Evolutionary conservation across 306 rosid genomes (phyloP).

Genomic region (Luffa acutangula): DNA sequence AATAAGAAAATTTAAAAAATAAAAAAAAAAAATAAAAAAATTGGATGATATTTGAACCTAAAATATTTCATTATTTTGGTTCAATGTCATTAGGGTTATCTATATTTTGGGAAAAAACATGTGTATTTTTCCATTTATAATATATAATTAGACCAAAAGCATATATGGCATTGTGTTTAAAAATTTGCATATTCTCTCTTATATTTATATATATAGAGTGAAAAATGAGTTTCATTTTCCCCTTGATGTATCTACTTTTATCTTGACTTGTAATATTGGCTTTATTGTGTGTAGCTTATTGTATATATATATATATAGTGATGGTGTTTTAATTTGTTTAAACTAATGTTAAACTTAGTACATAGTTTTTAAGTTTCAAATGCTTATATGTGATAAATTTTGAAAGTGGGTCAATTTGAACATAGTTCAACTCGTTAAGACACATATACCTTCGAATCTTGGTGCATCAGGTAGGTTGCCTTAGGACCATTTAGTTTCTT

Average conservation of each 20-base stretch:
- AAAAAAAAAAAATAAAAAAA: not conserved
- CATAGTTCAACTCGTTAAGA: too few relatives aligned
- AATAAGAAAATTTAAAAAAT: not conserved
- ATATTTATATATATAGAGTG: not conserved
- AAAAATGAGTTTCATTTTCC: not conserved
- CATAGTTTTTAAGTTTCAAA: too few relatives aligned
- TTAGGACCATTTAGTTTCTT: not conserved
- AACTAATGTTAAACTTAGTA: not conserved
- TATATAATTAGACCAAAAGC: not conserved
- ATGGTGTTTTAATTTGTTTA: not conserved
- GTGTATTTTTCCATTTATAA: not conserved
- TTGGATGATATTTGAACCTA: not conserved
- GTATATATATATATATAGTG: too few relatives aligned
- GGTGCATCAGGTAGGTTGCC: too few relatives aligned
- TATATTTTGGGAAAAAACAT: conserved; percentile 2
- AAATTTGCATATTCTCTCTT: not conserved
- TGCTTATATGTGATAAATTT: too few relatives aligned
- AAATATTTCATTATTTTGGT: not conserved
- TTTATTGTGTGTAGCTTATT: not conserved
- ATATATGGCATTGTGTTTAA: not conserved
- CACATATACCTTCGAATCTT: too few relatives aligned
- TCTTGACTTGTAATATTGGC: not conserved
- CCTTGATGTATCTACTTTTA: not conserved
- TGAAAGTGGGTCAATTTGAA: too few relatives aligned
- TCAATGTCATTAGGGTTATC: conserved; percentile 1